phyloP scores from a whole-genome alignment of 768 basidiomycete species.

The Agrocybe chaxingu region DNA sequence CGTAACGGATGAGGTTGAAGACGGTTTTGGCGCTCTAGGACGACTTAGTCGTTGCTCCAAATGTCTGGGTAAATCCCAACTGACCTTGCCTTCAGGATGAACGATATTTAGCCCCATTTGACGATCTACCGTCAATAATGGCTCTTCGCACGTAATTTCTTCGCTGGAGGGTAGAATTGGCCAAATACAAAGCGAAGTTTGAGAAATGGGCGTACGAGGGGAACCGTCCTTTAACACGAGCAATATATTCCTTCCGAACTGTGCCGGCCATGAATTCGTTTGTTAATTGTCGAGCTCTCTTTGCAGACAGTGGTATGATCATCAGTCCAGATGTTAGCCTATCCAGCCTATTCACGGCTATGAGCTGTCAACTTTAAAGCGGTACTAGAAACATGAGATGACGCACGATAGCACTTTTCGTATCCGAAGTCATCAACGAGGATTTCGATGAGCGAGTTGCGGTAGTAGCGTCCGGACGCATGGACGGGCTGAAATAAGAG shows the following conservation, averaged over 20 bases:
- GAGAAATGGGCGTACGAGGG: constrained; percentile 57
- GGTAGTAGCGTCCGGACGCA: constrained; percentile 85
- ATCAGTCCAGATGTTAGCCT: constrained; percentile 93
- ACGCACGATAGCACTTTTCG: constrained; percentile 79
- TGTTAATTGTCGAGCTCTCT: constrained; percentile 67
- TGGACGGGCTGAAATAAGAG: constrained; percentile 71
- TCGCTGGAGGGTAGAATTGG: constrained; percentile 40
- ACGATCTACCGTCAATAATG: constrained; percentile 87
- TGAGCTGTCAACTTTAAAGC: constrained; percentile 5
- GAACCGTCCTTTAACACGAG: constrained; percentile 82
- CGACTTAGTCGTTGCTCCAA: constrained; percentile 1
- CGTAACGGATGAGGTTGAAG: constrained; percentile 81
- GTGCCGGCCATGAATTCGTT: constrained; percentile 79
- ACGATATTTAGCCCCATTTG: constrained; percentile 98
- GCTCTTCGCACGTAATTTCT: constrained; percentile 81
- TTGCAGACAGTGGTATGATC: constrained; percentile 79
- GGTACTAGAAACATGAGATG: background rate
- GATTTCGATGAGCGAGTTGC: constrained; percentile 86
- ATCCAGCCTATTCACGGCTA: constrained; percentile 94
- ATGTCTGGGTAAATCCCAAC: constrained; percentile 5
- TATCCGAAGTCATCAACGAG: constrained; percentile 82
- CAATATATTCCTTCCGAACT: constrained; percentile 91
- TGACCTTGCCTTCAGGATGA: constrained; percentile 90
- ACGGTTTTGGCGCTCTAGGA: constrained; percentile 81
- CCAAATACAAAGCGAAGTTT: background rate